Conservation (phyloP, 2,329 filamentous ascomycete species). For the Aspergillus glaucus region DNA sequence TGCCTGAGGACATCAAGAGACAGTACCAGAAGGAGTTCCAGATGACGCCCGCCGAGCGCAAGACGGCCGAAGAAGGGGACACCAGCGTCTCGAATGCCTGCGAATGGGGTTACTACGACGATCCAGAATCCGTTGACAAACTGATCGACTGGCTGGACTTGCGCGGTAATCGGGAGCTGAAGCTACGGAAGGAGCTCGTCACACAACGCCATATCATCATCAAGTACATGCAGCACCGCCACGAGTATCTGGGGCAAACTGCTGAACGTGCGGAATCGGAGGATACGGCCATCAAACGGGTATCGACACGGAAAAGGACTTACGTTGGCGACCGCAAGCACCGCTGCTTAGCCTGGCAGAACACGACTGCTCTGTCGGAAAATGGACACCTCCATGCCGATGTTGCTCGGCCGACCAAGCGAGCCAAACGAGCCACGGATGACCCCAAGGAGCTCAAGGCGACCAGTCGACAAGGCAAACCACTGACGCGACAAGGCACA, state of each 20-base stretch:
- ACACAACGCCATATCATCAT: conserved; percentile 69
- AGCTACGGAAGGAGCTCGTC: conserved; percentile 79
- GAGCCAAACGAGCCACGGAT: conserved; percentile 41
- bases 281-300: conserved; percentile 44
- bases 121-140: conserved; percentile 68
- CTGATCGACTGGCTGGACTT: conserved; percentile 85
- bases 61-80: conserved; percentile 73
- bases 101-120: conserved; percentile 90
- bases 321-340: conserved; percentile 51
- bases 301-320: conserved; percentile 59
- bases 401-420: conserved; percentile 46
- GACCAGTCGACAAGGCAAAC: conserved; percentile 45
- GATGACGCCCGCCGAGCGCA: conserved; percentile 79
- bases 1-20: conserved; percentile 62
- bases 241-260: conserved; percentile 58
- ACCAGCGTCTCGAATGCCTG: conserved; percentile 69
- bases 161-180: conserved; percentile 77
- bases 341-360: conserved; percentile 61
- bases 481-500: conserved; percentile 45
- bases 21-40: conserved; percentile 72
- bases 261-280: conserved; percentile 45
- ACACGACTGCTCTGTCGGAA: conserved; percentile 54
- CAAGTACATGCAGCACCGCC: conserved; percentile 73
- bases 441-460: conserved; percentile 35
- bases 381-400: conserved; percentile 57